Evolutionary conservation across 108 stramenopile species (phyloP).

Genomic region (Nitzschia palea): DNA sequence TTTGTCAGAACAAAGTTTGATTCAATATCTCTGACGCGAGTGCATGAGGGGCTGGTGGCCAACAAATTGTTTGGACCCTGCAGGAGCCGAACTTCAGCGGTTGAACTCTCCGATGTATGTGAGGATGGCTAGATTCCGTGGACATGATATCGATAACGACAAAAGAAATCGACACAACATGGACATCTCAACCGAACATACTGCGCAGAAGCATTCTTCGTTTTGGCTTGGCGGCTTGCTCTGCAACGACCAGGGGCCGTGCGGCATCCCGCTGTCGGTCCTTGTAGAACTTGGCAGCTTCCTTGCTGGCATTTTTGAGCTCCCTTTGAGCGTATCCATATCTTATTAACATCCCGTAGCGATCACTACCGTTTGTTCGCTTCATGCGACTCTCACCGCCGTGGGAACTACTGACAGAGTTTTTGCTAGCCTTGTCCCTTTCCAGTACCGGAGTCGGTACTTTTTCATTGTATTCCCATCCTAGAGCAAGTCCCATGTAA

Average conservation of each 20-base stretch:
- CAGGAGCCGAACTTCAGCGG: no score
- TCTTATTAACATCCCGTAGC: slow-evolving; percentile 11
- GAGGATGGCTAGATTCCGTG: no score
- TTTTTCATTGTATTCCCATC: slow-evolving; percentile 16
- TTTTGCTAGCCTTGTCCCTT: neutral
- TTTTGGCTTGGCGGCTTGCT: neutral
- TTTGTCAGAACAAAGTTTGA: no score
- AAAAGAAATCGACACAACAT: neutral
- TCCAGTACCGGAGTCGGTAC: slow-evolving; percentile 1
- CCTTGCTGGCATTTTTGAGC: slow-evolving; percentile 8
- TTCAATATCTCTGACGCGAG: no score
- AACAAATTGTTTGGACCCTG: no score
- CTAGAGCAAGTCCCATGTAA: slow-evolving; percentile 13
- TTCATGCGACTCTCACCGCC: slow-evolving; percentile 13
- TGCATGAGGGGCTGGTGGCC: no score
- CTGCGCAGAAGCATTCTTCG: slow-evolving; percentile 1
- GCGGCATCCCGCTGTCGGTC: slow-evolving; percentile 7
- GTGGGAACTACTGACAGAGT: neutral
- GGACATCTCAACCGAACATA: slow-evolving; percentile 13
- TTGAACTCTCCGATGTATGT: no score
- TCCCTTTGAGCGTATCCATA: slow-evolving; percentile 13
- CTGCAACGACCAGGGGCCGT: slow-evolving; percentile 9
- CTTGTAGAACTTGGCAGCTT: slow-evolving; percentile 15
- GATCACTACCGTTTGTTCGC: slow-evolving; percentile 16
- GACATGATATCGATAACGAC: neutral